Base-by-base conservation (phyloP, 2,329 filamentous ascomycete genomes). In the Paecilomyces niveus region DNA sequence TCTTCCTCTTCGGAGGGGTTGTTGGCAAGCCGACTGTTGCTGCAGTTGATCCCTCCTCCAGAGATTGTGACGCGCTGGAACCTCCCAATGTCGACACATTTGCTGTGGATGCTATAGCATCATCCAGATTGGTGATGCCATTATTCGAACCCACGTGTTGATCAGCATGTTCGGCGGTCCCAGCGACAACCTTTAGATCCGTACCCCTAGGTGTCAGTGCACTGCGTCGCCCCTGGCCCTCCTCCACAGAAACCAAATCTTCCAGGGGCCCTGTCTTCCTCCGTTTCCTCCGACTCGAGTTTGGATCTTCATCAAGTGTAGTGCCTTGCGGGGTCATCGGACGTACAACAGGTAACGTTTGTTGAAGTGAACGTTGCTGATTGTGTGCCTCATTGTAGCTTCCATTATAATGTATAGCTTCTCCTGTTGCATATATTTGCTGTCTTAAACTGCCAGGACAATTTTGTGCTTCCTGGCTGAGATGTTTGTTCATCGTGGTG, bases 1-100 rank as follows among this genome's bases (percentile, higher is more conserved):
- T 72, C 59, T 85, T 88, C 3, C 78, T 75, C 54, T 79, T 82
- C 0, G 85, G 85, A 0, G 85, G 62, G 6, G 57, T 58, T 56
- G 59, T 59, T 24, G 58, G 33, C n/a, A 31, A 9, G 45, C 22
- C 6, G 50, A 18, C n/a, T 39, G 31, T 39, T 33, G 32, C 18
- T 18, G 39, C 18, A 18, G 15, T 9, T 45, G 39, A 18, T 21
- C 18, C n/a, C n/a, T 45, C n/a, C 15, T 21, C 18, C n/a, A 18
- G 15, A 18, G 35, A n/a, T 8, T 7, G 15, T 18, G 15, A 45
- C 5, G 18, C n/a, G 5, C 18, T 18, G 6, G 35, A 4, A 8
- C 8, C n/a, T 45, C 15, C 35, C 35, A 18, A n/a, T 21, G 18
- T 8, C n/a, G 35, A 18, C 35, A 3, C 15, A 45, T 18, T n/a